Evolutionary conservation across 805 yeast species (phyloP).

Genomic region (Barnettozyma pratensis): DNA sequence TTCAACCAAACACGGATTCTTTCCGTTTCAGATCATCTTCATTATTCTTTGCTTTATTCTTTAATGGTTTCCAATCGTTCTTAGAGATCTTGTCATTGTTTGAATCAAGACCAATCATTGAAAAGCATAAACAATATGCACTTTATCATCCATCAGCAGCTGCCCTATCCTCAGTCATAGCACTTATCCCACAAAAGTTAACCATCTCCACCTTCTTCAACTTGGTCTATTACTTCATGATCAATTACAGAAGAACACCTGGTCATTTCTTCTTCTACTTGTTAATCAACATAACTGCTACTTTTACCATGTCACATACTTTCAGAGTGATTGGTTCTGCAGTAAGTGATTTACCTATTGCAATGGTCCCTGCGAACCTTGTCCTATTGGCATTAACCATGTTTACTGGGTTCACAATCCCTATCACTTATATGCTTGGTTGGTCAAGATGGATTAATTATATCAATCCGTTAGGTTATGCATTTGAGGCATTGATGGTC

Average conservation of each 20-base stretch:
- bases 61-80: conserved; percentile 58
- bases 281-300: conserved; percentile 37
- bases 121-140: conserved; percentile 54
- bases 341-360: conserved; percentile 41
- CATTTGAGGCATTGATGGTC: conserved; percentile 52
- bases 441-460: conserved; percentile 67
- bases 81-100: conserved; percentile 41
- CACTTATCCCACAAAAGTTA: conserved; percentile 51
- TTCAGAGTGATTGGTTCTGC: conserved; percentile 51
- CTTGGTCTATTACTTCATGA: conserved; percentile 49
- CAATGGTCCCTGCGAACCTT: conserved; percentile 55
- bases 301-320: conserved; percentile 51
- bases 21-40: conserved; percentile 57
- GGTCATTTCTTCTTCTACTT: conserved; percentile 53
- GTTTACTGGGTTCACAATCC: conserved; percentile 56
- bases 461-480: conserved; percentile 52
- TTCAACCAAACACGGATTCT: conserved; percentile 36
- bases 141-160: conserved; percentile 60
- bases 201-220: conserved; percentile 40
- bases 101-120: conserved; percentile 44
- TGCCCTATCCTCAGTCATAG: conserved; percentile 55
- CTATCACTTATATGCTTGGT: conserved; percentile 50
- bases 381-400: conserved; percentile 43
- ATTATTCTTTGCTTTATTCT: conserved; percentile 61
- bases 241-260: conserved; percentile 44